These are phyloP conservation scores for Herpotrichia juniperi DNA, from an alignment of 2,329 filamentous ascomycete genomes.

Conservation along the genomic window DNA sequence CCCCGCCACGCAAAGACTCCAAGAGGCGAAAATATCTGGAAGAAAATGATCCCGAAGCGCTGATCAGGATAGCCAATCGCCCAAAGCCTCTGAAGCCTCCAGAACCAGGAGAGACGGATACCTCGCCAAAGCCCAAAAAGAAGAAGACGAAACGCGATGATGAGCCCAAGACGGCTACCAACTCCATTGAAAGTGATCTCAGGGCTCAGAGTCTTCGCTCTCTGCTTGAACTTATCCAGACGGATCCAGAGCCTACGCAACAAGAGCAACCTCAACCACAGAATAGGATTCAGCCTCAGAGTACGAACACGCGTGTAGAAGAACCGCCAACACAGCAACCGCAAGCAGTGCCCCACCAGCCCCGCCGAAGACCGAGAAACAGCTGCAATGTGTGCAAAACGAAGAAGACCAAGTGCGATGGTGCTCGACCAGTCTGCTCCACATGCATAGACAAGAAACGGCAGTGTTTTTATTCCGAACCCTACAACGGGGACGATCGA, in stretches of 20 bases:
- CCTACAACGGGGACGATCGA: conserved; percentile 17
- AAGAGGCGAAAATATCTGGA: conserved; percentile 44
- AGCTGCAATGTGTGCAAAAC: conserved; percentile 44
- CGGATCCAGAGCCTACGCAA: conserved; percentile 17
- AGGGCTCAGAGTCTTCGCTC: conserved; percentile 45
- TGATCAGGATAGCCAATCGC: conserved; percentile 30
- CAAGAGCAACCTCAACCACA: conserved; percentile 15
- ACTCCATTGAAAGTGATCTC: conserved; percentile 46
- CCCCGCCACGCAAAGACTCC: conserved; percentile 48
- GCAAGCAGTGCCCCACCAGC: conserved; percentile 7
- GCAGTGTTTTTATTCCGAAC: conserved; percentile 39
- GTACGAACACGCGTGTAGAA: neutral
- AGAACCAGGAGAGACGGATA: conserved; percentile 21
- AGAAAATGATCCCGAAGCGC: conserved; percentile 41
- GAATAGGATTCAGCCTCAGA: conserved; percentile 17
- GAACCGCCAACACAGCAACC: conserved; percentile 12
- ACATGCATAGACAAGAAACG: conserved; percentile 44
- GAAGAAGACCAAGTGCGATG: conserved; percentile 48
- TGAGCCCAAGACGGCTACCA: conserved; percentile 33
- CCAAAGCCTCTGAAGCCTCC: conserved; percentile 25
- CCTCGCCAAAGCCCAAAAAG: conserved; percentile 33
- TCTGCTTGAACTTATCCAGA: conserved; percentile 44
- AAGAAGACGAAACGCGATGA: conserved; percentile 28
- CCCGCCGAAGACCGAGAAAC: conserved; percentile 32
- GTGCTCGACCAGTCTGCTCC: conserved; percentile 38